Evolutionary conservation across 176 grass and related monocot species (phyloP).

Genomic region (Oryza glumipatula): DNA sequence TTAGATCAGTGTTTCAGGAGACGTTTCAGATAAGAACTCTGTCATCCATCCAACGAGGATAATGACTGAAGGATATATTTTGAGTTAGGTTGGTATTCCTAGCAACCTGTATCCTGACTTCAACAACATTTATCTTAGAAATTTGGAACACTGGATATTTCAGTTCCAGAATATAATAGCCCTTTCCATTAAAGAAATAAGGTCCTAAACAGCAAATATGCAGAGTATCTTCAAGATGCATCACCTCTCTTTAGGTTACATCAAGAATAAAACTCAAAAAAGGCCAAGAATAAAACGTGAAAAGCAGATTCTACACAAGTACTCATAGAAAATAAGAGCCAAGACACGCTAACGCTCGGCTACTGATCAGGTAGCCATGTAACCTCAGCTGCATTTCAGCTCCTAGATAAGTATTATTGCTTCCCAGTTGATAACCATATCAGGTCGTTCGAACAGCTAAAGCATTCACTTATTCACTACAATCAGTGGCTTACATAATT

Average conservation of each 20-base stretch:
- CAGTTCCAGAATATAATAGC: background rate
- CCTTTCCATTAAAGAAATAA: background rate
- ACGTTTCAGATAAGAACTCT: slow-evolving; percentile 34
- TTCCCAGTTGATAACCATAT: background rate
- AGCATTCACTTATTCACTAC: background rate
- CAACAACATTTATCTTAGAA: background rate
- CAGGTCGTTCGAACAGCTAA: background rate
- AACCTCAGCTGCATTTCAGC: background rate
- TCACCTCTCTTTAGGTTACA: background rate
- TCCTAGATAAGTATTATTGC: background rate
- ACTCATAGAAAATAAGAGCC: too few species aligned
- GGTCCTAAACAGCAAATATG: background rate
- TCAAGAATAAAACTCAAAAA: background rate
- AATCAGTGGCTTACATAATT: background rate
- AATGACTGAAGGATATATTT: background rate
- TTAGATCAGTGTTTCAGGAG: slow-evolving; percentile 15
- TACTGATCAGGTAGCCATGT: background rate
- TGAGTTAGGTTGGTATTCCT: background rate
- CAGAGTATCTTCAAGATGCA: background rate
- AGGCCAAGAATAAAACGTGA: background rate
- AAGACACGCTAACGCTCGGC: background rate
- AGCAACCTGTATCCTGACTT: background rate
- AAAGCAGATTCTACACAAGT: background rate
- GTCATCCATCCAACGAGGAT: background rate
- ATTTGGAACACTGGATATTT: background rate